Percentiles rank a stretch among this genome's conserved stretches.
These are phyloP conservation scores for Magnusiomyces tetraspermus DNA, from an alignment of 1,139 yeast genomes.

Conservation along the genomic window DNA sequence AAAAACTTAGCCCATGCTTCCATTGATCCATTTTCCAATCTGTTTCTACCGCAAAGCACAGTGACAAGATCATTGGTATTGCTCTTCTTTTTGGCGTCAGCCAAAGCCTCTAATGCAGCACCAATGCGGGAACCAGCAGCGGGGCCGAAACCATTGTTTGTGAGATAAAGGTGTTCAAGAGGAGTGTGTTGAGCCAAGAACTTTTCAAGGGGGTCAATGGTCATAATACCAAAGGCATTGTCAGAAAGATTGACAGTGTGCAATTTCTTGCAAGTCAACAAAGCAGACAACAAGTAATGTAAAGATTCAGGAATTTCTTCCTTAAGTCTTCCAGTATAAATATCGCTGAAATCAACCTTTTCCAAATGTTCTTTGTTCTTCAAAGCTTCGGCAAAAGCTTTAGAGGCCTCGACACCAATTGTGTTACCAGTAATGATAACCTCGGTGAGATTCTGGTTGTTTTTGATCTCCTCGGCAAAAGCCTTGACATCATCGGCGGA, in stretches of 20 bases:
- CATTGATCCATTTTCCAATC: slow-evolving; percentile 90
- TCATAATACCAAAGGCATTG: slow-evolving; percentile 93
- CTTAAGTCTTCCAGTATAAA: slow-evolving; percentile 88
- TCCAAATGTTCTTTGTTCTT: slow-evolving; percentile 34
- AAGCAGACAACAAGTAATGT: slow-evolving; percentile 59
- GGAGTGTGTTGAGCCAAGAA: slow-evolving; percentile 70
- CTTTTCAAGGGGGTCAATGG: slow-evolving; percentile 78
- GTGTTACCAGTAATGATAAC: slow-evolving; percentile 89
- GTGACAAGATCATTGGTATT: slow-evolving; percentile 44
- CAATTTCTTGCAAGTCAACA: slow-evolving; percentile 58
- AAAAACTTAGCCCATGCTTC: slow-evolving; percentile 51
- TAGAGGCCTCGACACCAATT: slow-evolving; percentile 82
- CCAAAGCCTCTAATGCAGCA: slow-evolving; percentile 63
- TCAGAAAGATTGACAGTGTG: slow-evolving; percentile 77
- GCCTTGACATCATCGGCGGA: slow-evolving; percentile 63
- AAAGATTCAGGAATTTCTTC: slow-evolving; percentile 89
- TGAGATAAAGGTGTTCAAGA: slow-evolving; percentile 72
- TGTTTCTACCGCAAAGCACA: slow-evolving; percentile 90
- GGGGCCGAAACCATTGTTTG: slow-evolving; percentile 97
- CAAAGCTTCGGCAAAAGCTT: slow-evolving; percentile 56
- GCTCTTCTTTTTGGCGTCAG: slow-evolving; percentile 48
- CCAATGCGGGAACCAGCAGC: slow-evolving; percentile 94
- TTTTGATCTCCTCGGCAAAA: slow-evolving; percentile 45
- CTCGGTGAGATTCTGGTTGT: slow-evolving; percentile 39
- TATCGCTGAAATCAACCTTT: slow-evolving; percentile 77